phyloP scores from a whole-genome alignment of 1,139 yeast species.

The Taphrina populina region DNA sequence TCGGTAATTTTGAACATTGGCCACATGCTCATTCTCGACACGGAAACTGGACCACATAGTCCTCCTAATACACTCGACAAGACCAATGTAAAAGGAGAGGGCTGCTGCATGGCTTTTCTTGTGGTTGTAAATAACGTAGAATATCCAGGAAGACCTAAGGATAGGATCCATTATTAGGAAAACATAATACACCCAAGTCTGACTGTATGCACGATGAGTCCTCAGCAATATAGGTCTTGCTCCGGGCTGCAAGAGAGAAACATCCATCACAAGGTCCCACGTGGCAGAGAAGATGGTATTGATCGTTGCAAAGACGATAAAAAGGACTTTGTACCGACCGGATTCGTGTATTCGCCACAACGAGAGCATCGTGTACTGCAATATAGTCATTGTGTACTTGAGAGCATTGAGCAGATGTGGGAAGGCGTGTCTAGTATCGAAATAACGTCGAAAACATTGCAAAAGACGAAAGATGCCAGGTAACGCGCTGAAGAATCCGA shows the following conservation, averaged over 20 bases:
- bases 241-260: slow-evolving; percentile 73
- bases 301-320: slow-evolving; percentile 69
- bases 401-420: slow-evolving; percentile 93
- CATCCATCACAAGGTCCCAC: slow-evolving; percentile 96
- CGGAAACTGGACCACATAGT: slow-evolving; percentile 87
- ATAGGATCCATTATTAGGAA: slow-evolving; percentile 73
- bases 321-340: slow-evolving; percentile 53
- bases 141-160: slow-evolving; percentile 85
- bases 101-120: slow-evolving; percentile 86
- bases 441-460: slow-evolving; percentile 87
- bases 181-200: slow-evolving; percentile 63
- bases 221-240: slow-evolving; percentile 57
- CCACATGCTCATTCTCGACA: slow-evolving; percentile 87
- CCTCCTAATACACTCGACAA: slow-evolving; percentile 77
- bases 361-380: slow-evolving; percentile 74
- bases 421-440: slow-evolving; percentile 92
- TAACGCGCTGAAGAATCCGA: slow-evolving; percentile 80
- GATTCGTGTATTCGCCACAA: slow-evolving; percentile 65
- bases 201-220: slow-evolving; percentile 58
- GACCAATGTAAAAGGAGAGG: slow-evolving; percentile 79
- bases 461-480: slow-evolving; percentile 89
- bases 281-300: slow-evolving; percentile 65
- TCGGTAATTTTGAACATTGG: slow-evolving; percentile 77
- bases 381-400: slow-evolving; percentile 66
- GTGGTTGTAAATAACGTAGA: slow-evolving; percentile 65